These are phyloP conservation scores for Jatropha curcas DNA, from an alignment of 345 rosid genomes.

Conservation along the genomic window DNA sequence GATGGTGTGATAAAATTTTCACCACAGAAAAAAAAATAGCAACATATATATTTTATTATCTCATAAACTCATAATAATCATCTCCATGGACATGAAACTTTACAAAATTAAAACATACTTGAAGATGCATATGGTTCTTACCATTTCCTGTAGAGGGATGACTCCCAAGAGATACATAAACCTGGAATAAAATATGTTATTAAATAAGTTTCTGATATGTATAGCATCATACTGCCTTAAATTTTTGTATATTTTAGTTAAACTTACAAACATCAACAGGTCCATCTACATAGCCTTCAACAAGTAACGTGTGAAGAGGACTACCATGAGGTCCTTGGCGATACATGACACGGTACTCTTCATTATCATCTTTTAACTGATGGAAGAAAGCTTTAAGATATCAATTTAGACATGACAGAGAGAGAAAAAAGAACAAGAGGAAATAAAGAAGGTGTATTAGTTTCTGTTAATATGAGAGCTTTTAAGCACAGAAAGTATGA, in stretches of 20 bases:
- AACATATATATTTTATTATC: background rate
- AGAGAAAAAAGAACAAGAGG: background rate
- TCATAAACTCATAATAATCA: constrained; percentile 1
- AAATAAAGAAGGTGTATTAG: background rate
- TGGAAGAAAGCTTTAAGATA: constrained; percentile 9
- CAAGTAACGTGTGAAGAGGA: constrained; percentile 81
- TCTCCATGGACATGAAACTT: background rate
- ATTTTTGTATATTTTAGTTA: background rate
- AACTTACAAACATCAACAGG: constrained; percentile 83
- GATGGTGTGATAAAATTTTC: background rate
- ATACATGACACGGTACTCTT: constrained; percentile 90
- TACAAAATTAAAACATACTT: background rate
- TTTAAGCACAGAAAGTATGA: background rate
- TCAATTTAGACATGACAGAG: constrained; percentile 5
- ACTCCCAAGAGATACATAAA: constrained; percentile 83
- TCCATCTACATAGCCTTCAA: constrained; percentile 91
- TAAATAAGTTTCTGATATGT: constrained; percentile 11
- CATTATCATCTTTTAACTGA: constrained; percentile 75
- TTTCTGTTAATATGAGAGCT: background rate
- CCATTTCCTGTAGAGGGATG: constrained; percentile 76
- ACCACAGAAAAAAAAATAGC: background rate
- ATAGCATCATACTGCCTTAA: constrained; percentile 5
- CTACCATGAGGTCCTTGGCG: constrained; percentile 84
- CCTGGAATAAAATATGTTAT: constrained; percentile 45
- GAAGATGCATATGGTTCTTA: constrained; percentile 34